Conservation (phyloP, 768 basidiomycete genomes). For the Agrocybe pediades region DNA sequence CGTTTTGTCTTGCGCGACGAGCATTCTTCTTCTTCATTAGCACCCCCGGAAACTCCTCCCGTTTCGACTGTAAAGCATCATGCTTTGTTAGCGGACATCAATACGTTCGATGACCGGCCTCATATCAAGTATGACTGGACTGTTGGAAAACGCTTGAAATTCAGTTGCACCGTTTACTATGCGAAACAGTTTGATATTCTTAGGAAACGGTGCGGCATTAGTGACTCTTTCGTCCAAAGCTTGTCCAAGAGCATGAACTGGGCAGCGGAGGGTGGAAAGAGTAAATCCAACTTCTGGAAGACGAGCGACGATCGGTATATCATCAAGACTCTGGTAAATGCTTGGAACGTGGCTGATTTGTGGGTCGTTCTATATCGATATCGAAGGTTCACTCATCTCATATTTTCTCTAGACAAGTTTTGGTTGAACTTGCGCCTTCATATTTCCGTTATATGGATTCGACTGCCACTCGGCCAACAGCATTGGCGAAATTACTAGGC, state of each 20-base stretch:
- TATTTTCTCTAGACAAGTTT: constrained; percentile 58
- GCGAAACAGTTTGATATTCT: constrained; percentile 78
- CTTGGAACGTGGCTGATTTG: constrained; percentile 88
- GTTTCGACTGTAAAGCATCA: constrained; percentile 37
- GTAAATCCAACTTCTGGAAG: constrained; percentile 81
- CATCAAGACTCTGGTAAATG: constrained; percentile 83
- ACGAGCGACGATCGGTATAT: constrained; percentile 76
- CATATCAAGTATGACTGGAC: constrained; percentile 87
- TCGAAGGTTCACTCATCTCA: background rate
- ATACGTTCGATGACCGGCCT: constrained; percentile 65
- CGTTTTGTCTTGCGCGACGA: constrained; percentile 51
- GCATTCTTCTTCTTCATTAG: constrained; percentile 24
- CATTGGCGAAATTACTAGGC: constrained; percentile 78
- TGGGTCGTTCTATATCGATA: constrained; percentile 36
- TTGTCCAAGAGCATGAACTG: constrained; percentile 62
- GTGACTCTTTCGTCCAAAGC: constrained; percentile 60
- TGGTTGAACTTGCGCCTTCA: constrained; percentile 74
- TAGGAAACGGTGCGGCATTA: constrained; percentile 66
- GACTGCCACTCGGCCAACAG: constrained; percentile 65
- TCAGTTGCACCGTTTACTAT: constrained; percentile 83
- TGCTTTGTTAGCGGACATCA: constrained; percentile 42
- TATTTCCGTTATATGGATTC: constrained; percentile 81
- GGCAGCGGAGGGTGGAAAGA: constrained; percentile 82
- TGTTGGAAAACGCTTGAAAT: constrained; percentile 70
- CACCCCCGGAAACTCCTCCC: constrained; percentile 31